Evolutionary conservation across 2,329 filamentous ascomycete genomes (phyloP).

Genomic region (Colletotrichum limetticola): DNA sequence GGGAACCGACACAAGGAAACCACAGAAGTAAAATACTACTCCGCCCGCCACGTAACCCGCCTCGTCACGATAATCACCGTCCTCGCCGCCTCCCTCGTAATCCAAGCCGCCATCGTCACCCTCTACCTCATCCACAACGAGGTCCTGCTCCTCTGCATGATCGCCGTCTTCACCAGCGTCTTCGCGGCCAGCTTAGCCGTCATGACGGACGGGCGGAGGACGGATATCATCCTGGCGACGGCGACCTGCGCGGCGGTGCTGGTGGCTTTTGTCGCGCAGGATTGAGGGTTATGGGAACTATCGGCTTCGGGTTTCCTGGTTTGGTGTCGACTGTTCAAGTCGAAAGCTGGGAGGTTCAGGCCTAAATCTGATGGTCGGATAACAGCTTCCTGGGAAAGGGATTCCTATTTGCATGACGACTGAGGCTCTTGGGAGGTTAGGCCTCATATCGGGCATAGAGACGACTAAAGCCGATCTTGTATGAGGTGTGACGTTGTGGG

Average conservation of each 20-base stretch:
- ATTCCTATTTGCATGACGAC: too few relatives aligned
- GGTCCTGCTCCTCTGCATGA: background rate
- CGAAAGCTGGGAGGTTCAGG: too few relatives aligned
- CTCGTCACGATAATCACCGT: background rate
- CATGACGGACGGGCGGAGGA: background rate
- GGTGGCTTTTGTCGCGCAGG: background rate
- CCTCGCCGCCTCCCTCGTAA: background rate
- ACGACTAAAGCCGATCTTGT: too few relatives aligned
- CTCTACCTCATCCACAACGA: background rate
- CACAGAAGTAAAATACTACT: background rate
- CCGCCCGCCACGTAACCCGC: background rate
- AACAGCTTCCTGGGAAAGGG: too few relatives aligned
- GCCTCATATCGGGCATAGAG: too few relatives aligned
- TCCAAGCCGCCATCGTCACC: background rate
- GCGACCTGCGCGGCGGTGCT: background rate
- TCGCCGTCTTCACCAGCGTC: background rate
- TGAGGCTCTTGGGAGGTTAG: too few relatives aligned
- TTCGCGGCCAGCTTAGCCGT: background rate
- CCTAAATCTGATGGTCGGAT: too few relatives aligned
- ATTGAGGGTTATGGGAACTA: background rate
- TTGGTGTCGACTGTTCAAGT: too few relatives aligned
- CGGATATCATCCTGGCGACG: background rate
- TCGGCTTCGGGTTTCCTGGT: too few relatives aligned
- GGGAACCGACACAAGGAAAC: too few relatives aligned
- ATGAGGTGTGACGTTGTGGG: too few relatives aligned